Evolutionary conservation across 2,329 filamentous ascomycete species (phyloP), one percentile per base, ranked within the genome.

Genomic region (Penicillium sp.): DNA sequence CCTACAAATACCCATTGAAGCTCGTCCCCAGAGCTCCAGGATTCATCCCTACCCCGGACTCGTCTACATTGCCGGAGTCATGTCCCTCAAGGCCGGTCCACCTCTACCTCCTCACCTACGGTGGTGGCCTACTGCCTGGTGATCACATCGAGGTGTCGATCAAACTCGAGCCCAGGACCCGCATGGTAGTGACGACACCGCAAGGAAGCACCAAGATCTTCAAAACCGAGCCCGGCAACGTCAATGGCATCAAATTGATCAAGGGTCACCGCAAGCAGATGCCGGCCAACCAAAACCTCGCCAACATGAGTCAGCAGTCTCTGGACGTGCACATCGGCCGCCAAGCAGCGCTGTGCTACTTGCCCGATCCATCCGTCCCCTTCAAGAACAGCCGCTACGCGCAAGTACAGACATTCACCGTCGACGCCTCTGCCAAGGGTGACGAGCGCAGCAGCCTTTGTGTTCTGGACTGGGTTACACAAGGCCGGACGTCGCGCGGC

Each of bases 131-230:
- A 14, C 90, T 99, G 1, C 91, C 89, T 13, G 92, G 93, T 43
- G 95, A 99, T 75, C 82, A 85, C 63, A 89, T 98, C 73, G 82
- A 88, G 69, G 84, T 99, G 27, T 80, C 81, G 19, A 84, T 96
- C 61, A 82, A 83, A 10, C 81, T 96, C 50, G 84, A 85, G 11
- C 67, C 81, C 2, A 77, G 79, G 2, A 88, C 91, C 4, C 88
- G 87, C 60, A 84, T 97, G 55, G 78, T 85, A 9, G 86, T 81
- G 35, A 78, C 79, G n/a, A 83, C 81, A 0, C 79, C 84, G 0
- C 85, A 87, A 79, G 94, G 94, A 54, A 92, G 92, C 77, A 98
- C 95, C 60, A 99, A 98, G 79, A 87, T 99, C 68, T 98, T 96
- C 84, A 96, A 95, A 73, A 90, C 92, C 75, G 85, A 50, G 16